These are phyloP conservation scores for Chlorella sp. DNA, from an alignment of 139 green algal species.

Conservation along the genomic window DNA sequence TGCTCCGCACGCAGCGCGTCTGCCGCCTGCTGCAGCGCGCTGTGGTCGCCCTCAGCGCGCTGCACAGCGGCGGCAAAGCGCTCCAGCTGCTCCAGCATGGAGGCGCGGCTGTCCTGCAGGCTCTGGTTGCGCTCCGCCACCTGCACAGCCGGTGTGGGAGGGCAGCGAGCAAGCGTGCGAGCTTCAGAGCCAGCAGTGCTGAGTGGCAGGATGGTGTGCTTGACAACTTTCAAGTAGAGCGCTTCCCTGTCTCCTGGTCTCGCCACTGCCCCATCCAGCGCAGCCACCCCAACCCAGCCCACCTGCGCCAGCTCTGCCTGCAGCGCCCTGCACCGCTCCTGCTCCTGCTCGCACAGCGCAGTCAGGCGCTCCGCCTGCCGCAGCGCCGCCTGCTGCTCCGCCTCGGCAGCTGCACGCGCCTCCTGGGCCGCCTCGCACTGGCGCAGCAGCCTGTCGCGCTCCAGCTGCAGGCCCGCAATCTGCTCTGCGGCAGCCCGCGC, in stretches of 20 bases:
- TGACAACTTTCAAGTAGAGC: not conserved
- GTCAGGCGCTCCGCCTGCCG: conserved; percentile 32
- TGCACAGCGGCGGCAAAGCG: not conserved
- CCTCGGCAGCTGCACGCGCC: not conserved
- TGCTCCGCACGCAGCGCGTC: not conserved
- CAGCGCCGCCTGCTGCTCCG: conserved; percentile 26
- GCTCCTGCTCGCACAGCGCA: conserved; percentile 21
- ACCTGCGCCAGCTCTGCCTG: conserved; percentile 1
- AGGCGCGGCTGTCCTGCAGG: not conserved
- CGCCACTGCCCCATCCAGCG: too few relatives aligned
- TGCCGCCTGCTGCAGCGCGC: not conserved
- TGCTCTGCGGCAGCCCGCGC: not conserved
- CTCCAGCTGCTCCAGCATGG: conserved; percentile 3
- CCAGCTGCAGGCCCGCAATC: not conserved
- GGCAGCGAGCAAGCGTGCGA: too few relatives aligned
- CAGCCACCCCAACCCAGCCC: not conserved
- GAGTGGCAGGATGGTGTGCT: not conserved
- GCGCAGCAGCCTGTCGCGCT: not conserved
- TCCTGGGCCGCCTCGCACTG: not conserved
- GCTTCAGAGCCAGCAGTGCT: too few relatives aligned
- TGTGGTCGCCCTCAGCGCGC: not conserved
- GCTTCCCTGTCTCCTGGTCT: not conserved
- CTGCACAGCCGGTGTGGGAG: not conserved
- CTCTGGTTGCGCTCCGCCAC: not conserved
- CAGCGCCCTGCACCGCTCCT: conserved; percentile 10